Evolutionary conservation across 1,139 yeast genomes (phyloP).

Genomic region (Candida smagusa): DNA sequence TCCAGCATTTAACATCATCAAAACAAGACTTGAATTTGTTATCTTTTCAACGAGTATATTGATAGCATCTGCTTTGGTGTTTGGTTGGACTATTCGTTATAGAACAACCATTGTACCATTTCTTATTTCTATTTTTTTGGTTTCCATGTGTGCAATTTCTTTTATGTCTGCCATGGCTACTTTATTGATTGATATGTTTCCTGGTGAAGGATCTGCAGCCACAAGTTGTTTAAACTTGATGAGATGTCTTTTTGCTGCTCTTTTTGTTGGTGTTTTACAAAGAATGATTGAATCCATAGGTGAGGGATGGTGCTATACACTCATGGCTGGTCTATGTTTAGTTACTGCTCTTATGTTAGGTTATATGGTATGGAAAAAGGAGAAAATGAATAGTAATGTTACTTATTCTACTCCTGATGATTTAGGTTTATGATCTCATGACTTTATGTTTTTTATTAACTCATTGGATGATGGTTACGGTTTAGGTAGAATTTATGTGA

Average conservation of each 20-base stretch:
- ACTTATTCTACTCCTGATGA: too few species aligned
- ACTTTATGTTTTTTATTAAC: too few species aligned
- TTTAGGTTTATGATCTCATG: too few species aligned
- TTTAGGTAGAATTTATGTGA: too few species aligned
- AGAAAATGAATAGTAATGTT: neutral
- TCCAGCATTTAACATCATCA: constrained; percentile 24
- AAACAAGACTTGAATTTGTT: constrained; percentile 26
- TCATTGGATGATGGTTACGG: too few species aligned
- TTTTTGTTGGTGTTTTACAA: constrained; percentile 21
- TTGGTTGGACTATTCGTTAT: constrained; percentile 68
- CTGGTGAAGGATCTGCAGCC: constrained; percentile 28
- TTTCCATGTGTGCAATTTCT: constrained; percentile 42
- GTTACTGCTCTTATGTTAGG: constrained; percentile 5
- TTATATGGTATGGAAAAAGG: constrained; percentile 3
- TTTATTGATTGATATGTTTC: constrained; percentile 29
- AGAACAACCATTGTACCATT: constrained; percentile 52
- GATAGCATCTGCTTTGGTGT: constrained; percentile 41
- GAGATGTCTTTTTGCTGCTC: constrained; percentile 23
- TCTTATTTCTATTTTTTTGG: constrained; percentile 50
- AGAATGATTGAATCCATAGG: constrained; percentile 19
- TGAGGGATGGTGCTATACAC: constrained; percentile 21
- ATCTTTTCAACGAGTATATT: constrained; percentile 26
- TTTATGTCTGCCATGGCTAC: constrained; percentile 25
- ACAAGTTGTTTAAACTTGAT: constrained; percentile 29
- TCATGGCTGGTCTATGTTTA: constrained; percentile 17